These are phyloP conservation scores for Phytophthora ramorum DNA, from an alignment of 352 stramenopile genomes.

Conservation along the genomic window DNA sequence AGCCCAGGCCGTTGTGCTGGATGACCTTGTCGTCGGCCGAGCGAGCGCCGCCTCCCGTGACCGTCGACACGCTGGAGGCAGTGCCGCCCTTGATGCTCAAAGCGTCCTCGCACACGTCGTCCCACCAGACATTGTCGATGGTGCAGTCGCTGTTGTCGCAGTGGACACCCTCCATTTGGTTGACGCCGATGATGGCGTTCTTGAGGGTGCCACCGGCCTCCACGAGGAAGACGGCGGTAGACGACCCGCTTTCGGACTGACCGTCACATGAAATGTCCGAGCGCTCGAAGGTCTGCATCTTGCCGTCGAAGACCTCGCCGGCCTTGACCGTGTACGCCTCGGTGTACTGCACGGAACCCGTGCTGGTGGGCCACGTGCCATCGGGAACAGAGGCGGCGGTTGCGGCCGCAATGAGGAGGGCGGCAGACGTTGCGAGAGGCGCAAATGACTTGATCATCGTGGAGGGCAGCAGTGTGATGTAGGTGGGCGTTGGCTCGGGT, in stretches of 20 bases:
- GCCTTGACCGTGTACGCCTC: slow-evolving; percentile 21
- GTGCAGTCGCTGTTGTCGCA: no score
- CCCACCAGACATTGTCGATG: no score
- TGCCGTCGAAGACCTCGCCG: slow-evolving; percentile 30
- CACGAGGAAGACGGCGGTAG: slow-evolving; percentile 46
- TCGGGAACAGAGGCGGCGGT: no score
- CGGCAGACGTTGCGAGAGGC: no score
- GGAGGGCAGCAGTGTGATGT: slow-evolving; percentile 1
- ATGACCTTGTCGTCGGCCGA: no score
- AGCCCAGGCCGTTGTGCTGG: no score
- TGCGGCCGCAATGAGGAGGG: no score
- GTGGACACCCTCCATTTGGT: slow-evolving; percentile 23
- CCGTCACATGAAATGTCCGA: slow-evolving; percentile 52
- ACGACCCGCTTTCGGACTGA: slow-evolving; percentile 26
- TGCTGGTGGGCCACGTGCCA: slow-evolving; percentile 20
- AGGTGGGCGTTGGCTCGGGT: slow-evolving; percentile 6
- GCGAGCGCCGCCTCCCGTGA: no score
- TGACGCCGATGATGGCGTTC: slow-evolving; percentile 28
- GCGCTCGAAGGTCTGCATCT: slow-evolving; percentile 67
- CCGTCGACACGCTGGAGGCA: no score
- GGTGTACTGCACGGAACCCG: slow-evolving; percentile 11
- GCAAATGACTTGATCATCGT: slow-evolving; percentile 24
- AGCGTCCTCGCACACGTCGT: no score
- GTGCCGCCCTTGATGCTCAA: no score
- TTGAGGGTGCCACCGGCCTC: slow-evolving; percentile 30